Evolutionary conservation across 306 rosid species (phyloP), one percentile per base, ranked within the genome.

Genomic region (Senna tora): DNA sequence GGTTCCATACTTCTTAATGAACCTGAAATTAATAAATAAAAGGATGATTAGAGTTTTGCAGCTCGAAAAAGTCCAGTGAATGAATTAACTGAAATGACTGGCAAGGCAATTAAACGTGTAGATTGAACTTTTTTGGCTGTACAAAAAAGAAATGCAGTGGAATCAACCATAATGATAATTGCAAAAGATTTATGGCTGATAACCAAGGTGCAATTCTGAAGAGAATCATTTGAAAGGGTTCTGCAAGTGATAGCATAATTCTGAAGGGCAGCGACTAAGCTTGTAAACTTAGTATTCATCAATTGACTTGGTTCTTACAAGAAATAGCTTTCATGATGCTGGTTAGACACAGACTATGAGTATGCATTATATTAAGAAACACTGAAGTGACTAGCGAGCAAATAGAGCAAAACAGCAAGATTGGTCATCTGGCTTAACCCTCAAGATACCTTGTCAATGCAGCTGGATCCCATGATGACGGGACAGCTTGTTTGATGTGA

Each of bases 391-490:
- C 36, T 41, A 19, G 68, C 1, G 11, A 62, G 51, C 68, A 47
- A 47, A 47, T 8, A 17, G 1, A 15, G 67, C 30, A 61, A 12
- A 62, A 22, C 15, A 39, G 68, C 33, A 6, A 63, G 51, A 5
- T n/a, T 11, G 33, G n/a, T 21, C 30, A 47, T 42, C 49, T 63
- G 43, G 73, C 61, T 43, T 73, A 77, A 69, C 51, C 64, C 11
- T 30, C 9, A 30, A 87, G 59, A 47, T 80, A 84, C 97, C 96
- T 92, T 11, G 96, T 86, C 79, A 92, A 79, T 13, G 92, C 93
- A 36, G 85, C 87, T 0, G 97, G 96, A 75, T 92, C 97, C 97
- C 97, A 92, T 7, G 92, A 79, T 2, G 96, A 83, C 2, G 97
- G 97, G 56, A 92, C 93, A 39, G 86, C 93, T 72, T 76, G 91